Base-by-base conservation (phyloP, 768 basidiomycete genomes). In the Tephrocybe rancida region DNA sequence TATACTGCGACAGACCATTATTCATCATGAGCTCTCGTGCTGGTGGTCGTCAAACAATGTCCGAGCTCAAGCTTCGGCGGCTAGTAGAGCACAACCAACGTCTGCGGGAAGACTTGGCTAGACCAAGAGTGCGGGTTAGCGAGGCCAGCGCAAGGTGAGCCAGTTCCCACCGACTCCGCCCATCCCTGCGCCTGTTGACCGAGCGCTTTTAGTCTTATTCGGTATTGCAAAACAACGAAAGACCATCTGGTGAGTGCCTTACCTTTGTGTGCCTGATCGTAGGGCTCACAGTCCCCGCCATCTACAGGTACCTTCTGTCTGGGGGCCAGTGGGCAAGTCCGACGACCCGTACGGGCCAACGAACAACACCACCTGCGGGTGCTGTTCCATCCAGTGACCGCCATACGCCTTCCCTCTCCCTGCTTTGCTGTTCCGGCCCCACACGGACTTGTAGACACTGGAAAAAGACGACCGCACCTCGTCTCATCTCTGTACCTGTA, bases 1-100 rank as follows among this genome's bases (percentile, higher is more conserved):
- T 10, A 8, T 4, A 37, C 30, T 29, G 14, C 46, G 13, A 22
- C 43, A 13, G 39, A 34, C 54, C 35, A 18, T 37, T 57, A 48
- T 44, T 49, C 55, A 55, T 38, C 63, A 87, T 87, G 85, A 85
- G 81, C 61, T 75, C 77, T 64, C 79, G 86, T 60, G 67, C 77
- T 60, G 78, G 86, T 66, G 81, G 82, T 47, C 75, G 84, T 55
- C 94, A 95, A 76, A 92, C 92, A 60, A 96, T 98, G 94, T 92
- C 92, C 43, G 95, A 98, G 79, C 90, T 98, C 70, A 97, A 97
- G 82, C 89, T 97, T 54, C 84, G 95, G 22, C 84, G 95, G 39
- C 78, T 98, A 65, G 88, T 92, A 30, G 95, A 98, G 71, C 95
- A 98, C 76, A 98, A 97, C 67, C 88, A 91, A 70, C 83, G 95